Evolutionary conservation across 495 filamentous ascomycete genomes (phyloP).

Genomic region (Eremomyces bilateralis): DNA sequence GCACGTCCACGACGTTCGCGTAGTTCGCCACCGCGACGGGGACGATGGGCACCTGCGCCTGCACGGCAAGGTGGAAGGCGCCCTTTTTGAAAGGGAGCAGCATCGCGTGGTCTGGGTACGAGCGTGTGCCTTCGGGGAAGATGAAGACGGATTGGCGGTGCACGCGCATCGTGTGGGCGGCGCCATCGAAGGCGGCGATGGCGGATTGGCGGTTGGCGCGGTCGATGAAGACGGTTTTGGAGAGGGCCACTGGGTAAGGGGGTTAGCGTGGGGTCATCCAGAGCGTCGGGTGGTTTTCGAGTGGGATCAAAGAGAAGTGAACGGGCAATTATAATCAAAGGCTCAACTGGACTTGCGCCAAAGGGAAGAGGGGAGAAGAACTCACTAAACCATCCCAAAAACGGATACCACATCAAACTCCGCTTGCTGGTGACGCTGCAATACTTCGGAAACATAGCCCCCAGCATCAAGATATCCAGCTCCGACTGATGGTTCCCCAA

Average conservation of each 20-base stretch:
- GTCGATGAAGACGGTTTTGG: conserved; percentile 86
- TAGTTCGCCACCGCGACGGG: conserved; percentile 80
- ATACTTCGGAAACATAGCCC: conserved; percentile 67
- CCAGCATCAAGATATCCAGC: conserved; percentile 82
- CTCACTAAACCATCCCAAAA: conserved; percentile 84
- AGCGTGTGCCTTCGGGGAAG: conserved; percentile 65
- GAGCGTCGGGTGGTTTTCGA: too few species aligned
- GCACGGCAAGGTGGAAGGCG: conserved; percentile 86
- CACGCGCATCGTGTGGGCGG: conserved; percentile 53
- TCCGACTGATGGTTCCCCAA: conserved; percentile 90
- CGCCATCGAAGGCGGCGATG: conserved; percentile 65
- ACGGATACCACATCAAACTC: conserved; percentile 54
- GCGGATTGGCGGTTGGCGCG: conserved; percentile 60
- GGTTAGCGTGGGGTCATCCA: not conserved
- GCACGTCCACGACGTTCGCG: conserved; percentile 53
- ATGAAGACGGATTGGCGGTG: conserved; percentile 78
- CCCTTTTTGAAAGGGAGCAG: conserved; percentile 93
- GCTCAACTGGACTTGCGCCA: too few species aligned
- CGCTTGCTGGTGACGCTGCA: conserved; percentile 89
- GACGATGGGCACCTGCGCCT: conserved; percentile 82
- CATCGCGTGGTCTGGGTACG: conserved; percentile 59
- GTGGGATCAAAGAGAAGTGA: conserved; percentile 1
- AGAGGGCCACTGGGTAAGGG: conserved; percentile 38
- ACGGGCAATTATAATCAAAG: too few species aligned
- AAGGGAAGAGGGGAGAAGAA: conserved; percentile 1